These are phyloP conservation scores for Kazachstania bromeliacearum DNA, from an alignment of 805 yeast species.

Conservation along the genomic window DNA sequence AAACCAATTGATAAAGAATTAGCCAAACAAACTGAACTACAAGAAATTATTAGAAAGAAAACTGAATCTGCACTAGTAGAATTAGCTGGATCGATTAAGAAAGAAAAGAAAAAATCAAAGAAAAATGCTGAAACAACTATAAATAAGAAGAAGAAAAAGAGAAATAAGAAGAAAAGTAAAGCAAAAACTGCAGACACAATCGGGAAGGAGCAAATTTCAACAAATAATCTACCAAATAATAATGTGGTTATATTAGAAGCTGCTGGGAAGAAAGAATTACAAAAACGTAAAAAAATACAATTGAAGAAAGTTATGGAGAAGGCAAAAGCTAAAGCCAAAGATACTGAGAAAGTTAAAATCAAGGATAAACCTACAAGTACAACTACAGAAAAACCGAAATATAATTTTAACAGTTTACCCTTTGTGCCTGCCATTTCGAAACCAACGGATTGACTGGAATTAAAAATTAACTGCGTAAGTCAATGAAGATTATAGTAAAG, in stretches of 20 bases:
- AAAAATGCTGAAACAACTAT: constrained; percentile 11
- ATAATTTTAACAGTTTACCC: constrained; percentile 1
- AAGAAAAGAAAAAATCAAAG: constrained; percentile 15
- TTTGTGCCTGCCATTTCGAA: constrained; percentile 1
- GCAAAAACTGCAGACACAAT: neutral
- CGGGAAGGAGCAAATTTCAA: constrained; percentile 1
- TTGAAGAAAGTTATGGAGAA: constrained; percentile 11
- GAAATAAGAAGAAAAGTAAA: constrained; percentile 9
- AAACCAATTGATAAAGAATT: constrained; percentile 23
- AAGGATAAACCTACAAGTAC: too few relatives aligned
- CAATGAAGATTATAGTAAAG: too few relatives aligned
- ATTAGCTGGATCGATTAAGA: constrained; percentile 20
- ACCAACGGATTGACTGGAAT: too few relatives aligned
- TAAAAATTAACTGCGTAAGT: too few relatives aligned
- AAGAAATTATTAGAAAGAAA: constrained; percentile 12
- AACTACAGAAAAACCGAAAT: neutral
- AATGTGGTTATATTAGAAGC: constrained; percentile 26
- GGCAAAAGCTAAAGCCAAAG: constrained; percentile 1
- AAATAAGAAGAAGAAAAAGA: constrained; percentile 11
- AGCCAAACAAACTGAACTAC: constrained; percentile 14
- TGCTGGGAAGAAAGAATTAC: constrained; percentile 25
- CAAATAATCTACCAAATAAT: constrained; percentile 9
- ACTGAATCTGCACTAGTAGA: constrained; percentile 20
- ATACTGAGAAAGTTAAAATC: too few relatives aligned
- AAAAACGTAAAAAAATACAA: constrained; percentile 18